Evolutionary conservation across 306 rosid genomes (phyloP), one percentile per base, ranked within the genome.

Genomic region (Oemleria cerasiformis): DNA sequence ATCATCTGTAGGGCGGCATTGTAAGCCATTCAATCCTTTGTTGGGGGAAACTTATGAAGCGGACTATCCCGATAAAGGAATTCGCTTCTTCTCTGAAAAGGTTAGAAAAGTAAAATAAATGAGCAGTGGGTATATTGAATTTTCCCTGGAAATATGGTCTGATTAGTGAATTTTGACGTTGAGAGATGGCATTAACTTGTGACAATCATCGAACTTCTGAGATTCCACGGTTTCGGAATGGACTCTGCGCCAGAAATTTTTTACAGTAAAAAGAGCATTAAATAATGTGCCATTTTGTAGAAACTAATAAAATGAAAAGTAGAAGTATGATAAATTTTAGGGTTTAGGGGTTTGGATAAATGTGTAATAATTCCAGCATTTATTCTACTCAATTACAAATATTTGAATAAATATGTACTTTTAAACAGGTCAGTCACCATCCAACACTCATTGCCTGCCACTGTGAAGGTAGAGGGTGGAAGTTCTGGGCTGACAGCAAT

Each of bases 1-100:
- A 38, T 94, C 99, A 41, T 89, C 95, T 38, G 96, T 91, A 87
- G 97, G 96, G 56, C 91, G 99, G 64, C 92, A 89, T 65, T 94
- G 99, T 77, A 94, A 94, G 83, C 99, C 99, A 50, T 94, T 94
- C 80, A 94, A 94, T 78, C 99, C 99, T 51, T 81, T 94, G 87
- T 82, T 94, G 63, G 99, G 99, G 64, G 99, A 94, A 94, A 94
- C 99, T 62, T 94, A 91, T 71, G 99, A 94, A 80, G 99, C 99
- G 42, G 88, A 91, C 75, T 94, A 49, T 84, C 97, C 96, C 23
- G 97, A 94, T 50, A 91, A 85, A 84, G 99, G 97, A 75, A 71
- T 94, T 64, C 99, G 88, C 38, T 94, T 94, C 87, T 91, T 94
- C 87, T 94, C 99, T 20, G 99, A 94, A 82, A 94, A 94, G 99